Evolutionary conservation across 441 rosid species (phyloP).

Genomic region (Biscutella laevigata): DNA sequence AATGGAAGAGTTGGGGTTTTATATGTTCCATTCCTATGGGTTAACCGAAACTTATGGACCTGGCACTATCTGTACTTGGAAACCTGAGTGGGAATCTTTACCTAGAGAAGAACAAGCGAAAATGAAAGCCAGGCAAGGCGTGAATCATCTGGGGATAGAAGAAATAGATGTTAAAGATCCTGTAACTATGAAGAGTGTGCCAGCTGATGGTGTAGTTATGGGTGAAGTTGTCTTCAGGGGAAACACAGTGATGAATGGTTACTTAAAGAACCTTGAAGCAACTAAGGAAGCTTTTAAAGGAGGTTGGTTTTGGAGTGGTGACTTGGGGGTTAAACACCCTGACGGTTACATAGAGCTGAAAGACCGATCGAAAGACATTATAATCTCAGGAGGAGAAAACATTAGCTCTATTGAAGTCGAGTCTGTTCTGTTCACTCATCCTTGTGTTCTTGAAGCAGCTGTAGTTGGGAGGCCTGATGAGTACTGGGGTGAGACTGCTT

Average conservation of each 20-base stretch:
- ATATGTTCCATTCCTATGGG: constrained; percentile 49
- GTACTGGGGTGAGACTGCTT: constrained; percentile 72
- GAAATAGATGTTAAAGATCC: constrained; percentile 52
- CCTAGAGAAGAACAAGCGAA: constrained; percentile 38
- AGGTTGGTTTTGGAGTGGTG: constrained; percentile 65
- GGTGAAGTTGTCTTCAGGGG: constrained; percentile 73
- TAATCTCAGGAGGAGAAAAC: constrained; percentile 66
- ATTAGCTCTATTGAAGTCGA: constrained; percentile 70
- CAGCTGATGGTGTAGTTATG: constrained; percentile 44
- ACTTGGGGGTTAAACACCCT: constrained; percentile 55
- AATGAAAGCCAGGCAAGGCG: constrained; percentile 54
- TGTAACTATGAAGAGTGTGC: constrained; percentile 44
- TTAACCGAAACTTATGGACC: constrained; percentile 73
- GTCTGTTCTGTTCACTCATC: constrained; percentile 50
- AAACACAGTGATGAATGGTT: constrained; percentile 72
- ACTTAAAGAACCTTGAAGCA: constrained; percentile 46
- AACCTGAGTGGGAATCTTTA: constrained; percentile 58
- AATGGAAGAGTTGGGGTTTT: constrained; percentile 59
- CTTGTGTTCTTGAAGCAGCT: constrained; percentile 60
- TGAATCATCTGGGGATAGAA: constrained; percentile 47
- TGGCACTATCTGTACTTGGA: constrained; percentile 54
- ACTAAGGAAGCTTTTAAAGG: constrained; percentile 51
- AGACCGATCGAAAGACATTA: constrained; percentile 62
- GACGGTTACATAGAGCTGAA: constrained; percentile 63
- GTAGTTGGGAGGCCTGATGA: constrained; percentile 65